Evolutionary conservation across 805 yeast species (phyloP).

Genomic region (Metschnikowia reukaufii): DNA sequence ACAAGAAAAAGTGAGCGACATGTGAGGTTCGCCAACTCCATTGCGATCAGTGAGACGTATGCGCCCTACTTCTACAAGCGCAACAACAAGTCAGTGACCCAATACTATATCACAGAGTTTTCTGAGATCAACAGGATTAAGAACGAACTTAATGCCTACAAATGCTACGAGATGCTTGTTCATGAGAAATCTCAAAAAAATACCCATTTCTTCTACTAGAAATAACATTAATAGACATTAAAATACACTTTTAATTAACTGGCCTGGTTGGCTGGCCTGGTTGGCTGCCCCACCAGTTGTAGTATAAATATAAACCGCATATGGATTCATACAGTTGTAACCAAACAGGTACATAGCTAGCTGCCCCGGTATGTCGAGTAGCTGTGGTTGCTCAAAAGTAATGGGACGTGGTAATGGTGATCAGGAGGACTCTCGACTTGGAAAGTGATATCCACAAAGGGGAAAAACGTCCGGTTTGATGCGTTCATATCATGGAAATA

Average conservation of each 20-base stretch:
- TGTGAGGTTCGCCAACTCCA: conserved; percentile 44
- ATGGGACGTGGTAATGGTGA: conserved; percentile 86
- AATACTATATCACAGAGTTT: conserved; percentile 51
- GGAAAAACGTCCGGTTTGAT: conserved; percentile 65
- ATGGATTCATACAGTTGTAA: too few species aligned
- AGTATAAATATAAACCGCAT: too few species aligned
- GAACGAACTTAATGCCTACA: conserved; percentile 62
- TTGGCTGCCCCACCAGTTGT: too few species aligned
- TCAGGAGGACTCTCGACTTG: conserved; percentile 66
- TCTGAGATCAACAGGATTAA: conserved; percentile 55
- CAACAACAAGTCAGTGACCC: conserved; percentile 51
- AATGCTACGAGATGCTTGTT: conserved; percentile 64
- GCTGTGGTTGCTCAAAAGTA: conserved; percentile 79
- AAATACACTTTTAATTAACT: neutral
- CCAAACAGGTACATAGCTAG: too few species aligned
- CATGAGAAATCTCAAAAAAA: conserved; percentile 58
- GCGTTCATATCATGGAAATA: conserved; percentile 47
- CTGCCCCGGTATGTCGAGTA: conserved; percentile 92
- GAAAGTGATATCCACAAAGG: conserved; percentile 80
- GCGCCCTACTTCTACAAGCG: conserved; percentile 55
- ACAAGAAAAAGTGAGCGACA: conserved; percentile 18
- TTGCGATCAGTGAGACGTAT: conserved; percentile 52
- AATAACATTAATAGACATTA: neutral
- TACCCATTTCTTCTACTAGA: conserved; percentile 63
- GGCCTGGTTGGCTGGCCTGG: too few species aligned